A percentile compares a stretch with the other conserved stretches of the same genome.
These are phyloP conservation scores for Simplicillium aogashimaense DNA, from an alignment of 2,329 filamentous ascomycete species.

Conservation along the genomic window DNA sequence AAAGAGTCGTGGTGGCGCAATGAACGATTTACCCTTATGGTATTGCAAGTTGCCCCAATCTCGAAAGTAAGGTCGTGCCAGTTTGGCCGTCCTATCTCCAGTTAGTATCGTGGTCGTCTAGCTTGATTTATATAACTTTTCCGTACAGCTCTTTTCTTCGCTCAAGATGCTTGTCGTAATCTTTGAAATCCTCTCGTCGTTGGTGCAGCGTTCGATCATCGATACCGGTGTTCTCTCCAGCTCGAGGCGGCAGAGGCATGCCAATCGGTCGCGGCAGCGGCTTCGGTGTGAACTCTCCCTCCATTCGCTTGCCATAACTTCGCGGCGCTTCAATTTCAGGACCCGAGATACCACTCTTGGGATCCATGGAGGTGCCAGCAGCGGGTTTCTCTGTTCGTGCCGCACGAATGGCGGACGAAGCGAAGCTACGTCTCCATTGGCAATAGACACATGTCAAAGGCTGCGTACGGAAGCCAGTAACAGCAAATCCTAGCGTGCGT, in stretches of 20 bases:
- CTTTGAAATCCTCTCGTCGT: conserved; percentile 67
- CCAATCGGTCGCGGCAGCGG: conserved; percentile 69
- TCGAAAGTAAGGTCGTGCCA: conserved; percentile 85
- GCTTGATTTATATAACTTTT: neutral
- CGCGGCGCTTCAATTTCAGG: conserved; percentile 48
- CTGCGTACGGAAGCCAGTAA: conserved; percentile 18
- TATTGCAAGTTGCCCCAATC: conserved; percentile 81
- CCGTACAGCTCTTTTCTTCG: conserved; percentile 65
- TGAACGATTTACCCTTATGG: conserved; percentile 86
- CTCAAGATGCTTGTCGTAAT: conserved; percentile 76
- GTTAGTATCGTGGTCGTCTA: conserved; percentile 3
- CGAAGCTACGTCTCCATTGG: conserved; percentile 40
- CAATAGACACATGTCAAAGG: conserved; percentile 36
- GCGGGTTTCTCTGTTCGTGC: conserved; percentile 22
- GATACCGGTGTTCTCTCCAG: conserved; percentile 74
- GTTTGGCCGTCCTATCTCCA: conserved; percentile 53
- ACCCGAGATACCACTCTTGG: conserved; percentile 27
- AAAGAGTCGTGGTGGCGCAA: conserved; percentile 78
- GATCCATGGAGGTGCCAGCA: conserved; percentile 23
- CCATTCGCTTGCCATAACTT: conserved; percentile 45
- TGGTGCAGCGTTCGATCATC: conserved; percentile 58
- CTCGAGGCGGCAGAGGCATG: conserved; percentile 59
- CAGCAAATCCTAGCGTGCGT: conserved; percentile 19
- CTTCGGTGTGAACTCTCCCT: conserved; percentile 45
- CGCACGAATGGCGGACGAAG: conserved; percentile 26